phyloP scores from a whole-genome alignment of 1,284 basidiomycete species.

The Rhodofomes roseus region DNA sequence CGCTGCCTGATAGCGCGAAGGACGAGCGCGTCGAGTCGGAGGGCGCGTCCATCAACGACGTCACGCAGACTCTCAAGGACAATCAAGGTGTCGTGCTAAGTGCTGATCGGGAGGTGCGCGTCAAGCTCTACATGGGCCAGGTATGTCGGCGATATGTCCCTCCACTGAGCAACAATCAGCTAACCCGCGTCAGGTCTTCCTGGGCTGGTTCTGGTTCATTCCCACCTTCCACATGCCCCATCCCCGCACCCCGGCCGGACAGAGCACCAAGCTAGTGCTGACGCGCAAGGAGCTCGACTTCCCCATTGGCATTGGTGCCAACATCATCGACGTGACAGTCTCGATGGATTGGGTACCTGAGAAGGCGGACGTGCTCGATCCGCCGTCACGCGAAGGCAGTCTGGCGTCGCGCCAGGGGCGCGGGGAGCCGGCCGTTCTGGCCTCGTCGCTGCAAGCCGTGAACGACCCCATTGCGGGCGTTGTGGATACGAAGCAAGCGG shows the following conservation, averaged over 20 bases:
- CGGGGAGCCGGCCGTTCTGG: constrained; percentile 20
- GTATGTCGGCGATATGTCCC: constrained; percentile 27
- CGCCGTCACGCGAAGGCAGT: constrained; percentile 19
- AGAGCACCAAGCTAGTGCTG: constrained; percentile 35
- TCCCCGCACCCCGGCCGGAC: constrained; percentile 24
- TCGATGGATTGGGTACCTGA: constrained; percentile 30
- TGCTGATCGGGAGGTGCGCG: constrained; percentile 66
- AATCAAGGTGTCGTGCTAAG: constrained; percentile 58
- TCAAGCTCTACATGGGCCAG: constrained; percentile 76
- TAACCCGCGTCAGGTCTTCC: constrained; percentile 48
- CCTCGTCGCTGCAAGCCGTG: constrained; percentile 15
- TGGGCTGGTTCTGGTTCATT: constrained; percentile 84
- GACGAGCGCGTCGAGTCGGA: constrained; percentile 32
- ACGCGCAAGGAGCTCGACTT: constrained; percentile 70
- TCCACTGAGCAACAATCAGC: neutral
- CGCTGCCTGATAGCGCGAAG: neutral
- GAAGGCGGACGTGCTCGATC: constrained; percentile 17
- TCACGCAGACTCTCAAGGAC: constrained; percentile 26
- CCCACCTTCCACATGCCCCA: constrained; percentile 75
- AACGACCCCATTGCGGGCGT: constrained; percentile 13
- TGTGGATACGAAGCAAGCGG: constrained; percentile 19
- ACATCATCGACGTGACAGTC: constrained; percentile 62
- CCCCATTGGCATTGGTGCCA: constrained; percentile 64
- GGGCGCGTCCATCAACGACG: constrained; percentile 39
- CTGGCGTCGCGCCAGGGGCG: constrained; percentile 15